Conservation (phyloP, 164 flowering plant species). For the Platanus orientalis region DNA sequence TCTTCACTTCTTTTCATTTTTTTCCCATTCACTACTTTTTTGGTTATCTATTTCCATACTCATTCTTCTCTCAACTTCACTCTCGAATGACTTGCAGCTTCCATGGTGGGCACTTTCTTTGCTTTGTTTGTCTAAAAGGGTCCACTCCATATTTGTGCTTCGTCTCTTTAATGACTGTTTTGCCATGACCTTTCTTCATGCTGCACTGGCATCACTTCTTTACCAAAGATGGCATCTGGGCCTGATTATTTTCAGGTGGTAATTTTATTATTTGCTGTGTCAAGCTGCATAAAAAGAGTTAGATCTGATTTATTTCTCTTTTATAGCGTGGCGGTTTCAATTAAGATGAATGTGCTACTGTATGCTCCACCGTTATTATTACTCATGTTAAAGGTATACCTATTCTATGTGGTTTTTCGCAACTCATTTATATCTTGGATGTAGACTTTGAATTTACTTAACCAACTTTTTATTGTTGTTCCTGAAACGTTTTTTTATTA, state of each 20-base stretch:
- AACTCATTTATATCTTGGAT: background rate
- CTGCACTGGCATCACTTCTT: constrained; percentile 57
- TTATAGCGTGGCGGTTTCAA: constrained; percentile 80
- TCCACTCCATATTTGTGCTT: constrained; percentile 94
- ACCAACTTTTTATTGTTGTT: background rate
- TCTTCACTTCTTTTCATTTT: background rate
- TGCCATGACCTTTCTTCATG: constrained; percentile 82
- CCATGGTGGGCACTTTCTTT: constrained; percentile 95
- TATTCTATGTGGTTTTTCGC: background rate
- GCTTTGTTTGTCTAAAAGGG: constrained; percentile 83
- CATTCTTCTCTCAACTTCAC: background rate
- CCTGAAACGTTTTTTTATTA: constrained; percentile 6
- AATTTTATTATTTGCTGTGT: constrained; percentile 4
- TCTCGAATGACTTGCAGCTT: constrained; percentile 48
- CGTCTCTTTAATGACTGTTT: constrained; percentile 95
- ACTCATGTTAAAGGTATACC: constrained; percentile 71
- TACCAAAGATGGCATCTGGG: constrained; percentile 78
- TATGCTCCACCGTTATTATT: constrained; percentile 79
- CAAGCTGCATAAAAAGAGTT: constrained; percentile 1
- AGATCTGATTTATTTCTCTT: constrained; percentile 9
- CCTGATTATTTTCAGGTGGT: constrained; percentile 77
- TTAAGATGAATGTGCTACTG: constrained; percentile 95
- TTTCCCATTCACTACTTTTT: background rate
- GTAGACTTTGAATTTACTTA: background rate
- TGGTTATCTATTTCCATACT: background rate